phyloP scores from a whole-genome alignment of 2,329 filamentous ascomycete genomes.

The Zymoseptoria crescenta region DNA sequence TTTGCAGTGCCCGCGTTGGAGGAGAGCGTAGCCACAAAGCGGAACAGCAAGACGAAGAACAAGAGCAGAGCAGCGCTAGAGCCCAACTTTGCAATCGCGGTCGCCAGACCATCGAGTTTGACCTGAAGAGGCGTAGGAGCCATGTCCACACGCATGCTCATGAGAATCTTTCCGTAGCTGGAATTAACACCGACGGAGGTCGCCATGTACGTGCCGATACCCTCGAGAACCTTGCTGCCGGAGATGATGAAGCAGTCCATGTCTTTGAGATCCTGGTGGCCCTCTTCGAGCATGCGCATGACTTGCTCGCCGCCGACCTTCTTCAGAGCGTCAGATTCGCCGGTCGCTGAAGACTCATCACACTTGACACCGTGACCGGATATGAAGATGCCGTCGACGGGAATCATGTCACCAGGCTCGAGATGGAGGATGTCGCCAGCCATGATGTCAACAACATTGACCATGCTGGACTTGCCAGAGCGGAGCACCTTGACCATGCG shows the following conservation, averaged over 20 bases:
- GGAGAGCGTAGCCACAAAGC: constrained; percentile 65
- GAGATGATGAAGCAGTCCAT: constrained; percentile 82
- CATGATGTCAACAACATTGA: constrained; percentile 62
- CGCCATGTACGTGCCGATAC: constrained; percentile 67
- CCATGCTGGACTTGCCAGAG: constrained; percentile 60
- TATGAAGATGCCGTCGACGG: constrained; percentile 63
- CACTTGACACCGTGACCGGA: constrained; percentile 60
- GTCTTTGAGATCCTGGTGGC: constrained; percentile 55
- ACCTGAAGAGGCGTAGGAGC: constrained; percentile 71
- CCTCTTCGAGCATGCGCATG: constrained; percentile 52
- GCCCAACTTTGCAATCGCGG: constrained; percentile 68
- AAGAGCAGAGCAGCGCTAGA: constrained; percentile 69
- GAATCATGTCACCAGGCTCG: constrained; percentile 65
- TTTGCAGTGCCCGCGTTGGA: constrained; percentile 49
- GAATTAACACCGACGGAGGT: constrained; percentile 69
- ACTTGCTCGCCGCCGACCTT: constrained; percentile 61
- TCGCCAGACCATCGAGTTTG: constrained; percentile 70
- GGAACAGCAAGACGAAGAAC: constrained; percentile 78
- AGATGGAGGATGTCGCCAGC: constrained; percentile 67
- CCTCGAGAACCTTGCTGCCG: constrained; percentile 69
- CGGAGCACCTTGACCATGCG: constrained; percentile 65
- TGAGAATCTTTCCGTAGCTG: constrained; percentile 67
- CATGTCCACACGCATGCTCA: constrained; percentile 67
- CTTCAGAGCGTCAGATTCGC: constrained; percentile 64
- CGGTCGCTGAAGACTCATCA: constrained; percentile 68